These are phyloP conservation scores for Xenoacremonium recifei DNA, from an alignment of 2,329 filamentous ascomycete species.

Conservation along the genomic window DNA sequence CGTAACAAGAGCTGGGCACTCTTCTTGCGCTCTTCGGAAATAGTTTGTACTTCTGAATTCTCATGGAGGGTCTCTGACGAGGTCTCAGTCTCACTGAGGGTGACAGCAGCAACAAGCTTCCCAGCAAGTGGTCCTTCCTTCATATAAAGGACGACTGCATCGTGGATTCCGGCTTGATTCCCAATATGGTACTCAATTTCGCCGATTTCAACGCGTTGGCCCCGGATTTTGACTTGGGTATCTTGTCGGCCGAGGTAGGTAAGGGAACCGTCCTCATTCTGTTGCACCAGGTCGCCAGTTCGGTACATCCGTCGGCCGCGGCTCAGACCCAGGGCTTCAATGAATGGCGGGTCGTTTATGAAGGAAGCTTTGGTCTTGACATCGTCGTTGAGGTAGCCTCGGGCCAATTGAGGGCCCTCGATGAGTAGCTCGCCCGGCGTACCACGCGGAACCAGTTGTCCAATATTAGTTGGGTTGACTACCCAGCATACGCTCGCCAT, in stretches of 20 bases:
- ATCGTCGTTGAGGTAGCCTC: conserved; percentile 44
- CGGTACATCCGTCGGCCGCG: conserved; percentile 33
- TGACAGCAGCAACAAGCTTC: not conserved
- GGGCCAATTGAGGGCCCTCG: conserved; percentile 44
- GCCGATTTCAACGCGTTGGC: conserved; percentile 49
- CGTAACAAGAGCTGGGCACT: not conserved
- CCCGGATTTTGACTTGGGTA: conserved; percentile 55
- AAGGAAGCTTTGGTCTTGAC: conserved; percentile 30
- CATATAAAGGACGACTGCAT: conserved; percentile 2
- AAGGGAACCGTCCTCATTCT: conserved; percentile 37
- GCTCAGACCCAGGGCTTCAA: not conserved
- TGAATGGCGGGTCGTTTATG: conserved; percentile 24
- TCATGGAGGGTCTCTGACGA: conserved; percentile 1
- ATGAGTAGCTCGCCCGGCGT: conserved; percentile 22
- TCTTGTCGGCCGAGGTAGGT: conserved; percentile 50
- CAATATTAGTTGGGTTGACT: conserved; percentile 1
- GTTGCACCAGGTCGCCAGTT: conserved; percentile 44
- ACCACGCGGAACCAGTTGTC: conserved; percentile 3
- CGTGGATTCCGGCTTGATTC: conserved; percentile 1
- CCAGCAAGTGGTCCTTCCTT: conserved; percentile 1
- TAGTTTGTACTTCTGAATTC: not conserved
- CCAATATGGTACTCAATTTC: conserved; percentile 17
- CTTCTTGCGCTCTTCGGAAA: not conserved
- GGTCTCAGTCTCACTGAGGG: conserved; percentile 1
- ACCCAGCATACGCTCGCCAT: conserved; percentile 2